phyloP scores from a whole-genome alignment of 2,329 filamentous ascomycete species.

The Ustulina deusta region DNA sequence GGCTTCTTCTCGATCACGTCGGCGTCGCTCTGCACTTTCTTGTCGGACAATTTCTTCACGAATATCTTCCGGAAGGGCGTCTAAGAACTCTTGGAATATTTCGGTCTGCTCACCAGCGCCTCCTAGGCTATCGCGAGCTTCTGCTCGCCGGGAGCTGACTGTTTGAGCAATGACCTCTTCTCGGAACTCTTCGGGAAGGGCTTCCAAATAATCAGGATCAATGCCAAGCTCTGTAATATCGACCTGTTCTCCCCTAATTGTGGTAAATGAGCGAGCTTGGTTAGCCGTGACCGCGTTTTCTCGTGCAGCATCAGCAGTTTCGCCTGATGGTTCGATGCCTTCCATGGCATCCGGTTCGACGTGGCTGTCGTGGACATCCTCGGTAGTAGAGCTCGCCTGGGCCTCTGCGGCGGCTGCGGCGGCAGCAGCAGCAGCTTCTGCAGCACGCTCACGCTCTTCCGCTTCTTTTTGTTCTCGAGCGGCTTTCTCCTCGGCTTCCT shows the following conservation, averaged over 20 bases:
- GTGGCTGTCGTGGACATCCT: constrained; percentile 55
- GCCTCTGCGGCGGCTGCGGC: constrained; percentile 60
- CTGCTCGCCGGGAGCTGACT: constrained; percentile 82
- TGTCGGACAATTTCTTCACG: constrained; percentile 91
- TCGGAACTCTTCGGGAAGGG: constrained; percentile 95
- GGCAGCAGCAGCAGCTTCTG: constrained; percentile 66
- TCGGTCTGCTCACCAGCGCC: constrained; percentile 81
- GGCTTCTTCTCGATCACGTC: constrained; percentile 84
- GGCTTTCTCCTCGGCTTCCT: constrained; percentile 76
- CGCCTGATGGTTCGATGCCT: constrained; percentile 51
- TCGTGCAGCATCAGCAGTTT: constrained; percentile 50
- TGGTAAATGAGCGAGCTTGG: constrained; percentile 79
- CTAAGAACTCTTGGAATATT: constrained; percentile 92
- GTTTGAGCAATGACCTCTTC: constrained; percentile 97
- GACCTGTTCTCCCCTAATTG: constrained; percentile 85
- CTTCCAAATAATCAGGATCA: constrained; percentile 92
- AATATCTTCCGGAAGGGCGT: constrained; percentile 90
- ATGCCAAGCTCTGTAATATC: constrained; percentile 97
- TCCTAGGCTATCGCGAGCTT: constrained; percentile 75
- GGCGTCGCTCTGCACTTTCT: constrained; percentile 88
- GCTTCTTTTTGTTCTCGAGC: constrained; percentile 76
- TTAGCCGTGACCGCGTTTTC: constrained; percentile 59
- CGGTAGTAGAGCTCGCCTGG: constrained; percentile 61
- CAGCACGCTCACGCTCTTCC: constrained; percentile 75
- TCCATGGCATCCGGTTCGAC: constrained; percentile 51